These are phyloP conservation scores for Bromus sterilis DNA, from an alignment of 176 grass and related monocot genomes.

Conservation along the genomic window DNA sequence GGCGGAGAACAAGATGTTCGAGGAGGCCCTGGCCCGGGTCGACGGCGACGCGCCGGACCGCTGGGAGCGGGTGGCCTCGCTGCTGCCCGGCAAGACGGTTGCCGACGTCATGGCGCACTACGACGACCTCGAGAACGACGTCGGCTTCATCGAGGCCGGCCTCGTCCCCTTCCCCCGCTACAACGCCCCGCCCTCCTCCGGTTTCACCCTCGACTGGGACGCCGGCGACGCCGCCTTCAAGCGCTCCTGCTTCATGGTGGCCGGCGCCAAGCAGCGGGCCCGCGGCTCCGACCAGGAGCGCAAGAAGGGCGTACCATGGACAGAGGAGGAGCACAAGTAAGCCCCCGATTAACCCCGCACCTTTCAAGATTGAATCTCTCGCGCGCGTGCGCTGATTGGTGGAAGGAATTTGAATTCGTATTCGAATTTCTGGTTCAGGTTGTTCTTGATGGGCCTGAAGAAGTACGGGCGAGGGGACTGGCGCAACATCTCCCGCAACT, in stretches of 20 bases:
- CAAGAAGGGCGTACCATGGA: conserved; percentile 98
- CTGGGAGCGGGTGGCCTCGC: conserved; percentile 50
- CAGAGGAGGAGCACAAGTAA: conserved; percentile 97
- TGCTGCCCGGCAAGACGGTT: conserved; percentile 54
- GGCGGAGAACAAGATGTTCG: conserved; percentile 86
- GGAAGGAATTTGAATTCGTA: too few relatives aligned
- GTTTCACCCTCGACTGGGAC: conserved; percentile 75
- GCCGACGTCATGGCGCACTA: conserved; percentile 56
- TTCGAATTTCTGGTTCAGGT: neutral
- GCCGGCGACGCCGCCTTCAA: conserved; percentile 37
- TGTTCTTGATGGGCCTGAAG: conserved; percentile 83
- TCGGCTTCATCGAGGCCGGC: conserved; percentile 75
- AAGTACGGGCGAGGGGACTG: conserved; percentile 96
- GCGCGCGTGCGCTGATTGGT: too few relatives aligned
- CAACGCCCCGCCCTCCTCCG: neutral
- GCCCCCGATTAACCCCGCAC: neutral
- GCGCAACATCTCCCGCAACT: conserved; percentile 96
- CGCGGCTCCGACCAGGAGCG: conserved; percentile 70
- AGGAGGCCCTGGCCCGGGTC: conserved; percentile 58
- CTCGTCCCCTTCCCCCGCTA: conserved; percentile 71
- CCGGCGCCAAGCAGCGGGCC: conserved; percentile 55
- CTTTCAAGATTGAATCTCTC: too few relatives aligned
- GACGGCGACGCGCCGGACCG: conserved; percentile 59
- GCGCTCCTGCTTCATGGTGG: conserved; percentile 50
- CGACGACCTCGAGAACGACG: conserved; percentile 64